These are phyloP conservation scores for Yamadazyma diddensiae DNA, from an alignment of 1,139 yeast genomes.

Conservation along the genomic window DNA sequence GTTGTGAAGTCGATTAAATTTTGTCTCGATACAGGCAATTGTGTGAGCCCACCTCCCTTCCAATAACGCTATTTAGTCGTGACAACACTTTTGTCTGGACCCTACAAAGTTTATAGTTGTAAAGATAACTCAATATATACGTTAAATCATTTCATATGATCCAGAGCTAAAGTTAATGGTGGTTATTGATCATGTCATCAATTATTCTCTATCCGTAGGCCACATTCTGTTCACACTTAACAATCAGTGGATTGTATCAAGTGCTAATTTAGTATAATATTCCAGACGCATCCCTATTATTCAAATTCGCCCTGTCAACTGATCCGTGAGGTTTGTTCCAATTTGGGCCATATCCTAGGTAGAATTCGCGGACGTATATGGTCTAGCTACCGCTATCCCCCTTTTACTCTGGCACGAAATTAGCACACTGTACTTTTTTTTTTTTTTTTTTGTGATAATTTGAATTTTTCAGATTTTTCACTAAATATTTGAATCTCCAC, in stretches of 20 bases:
- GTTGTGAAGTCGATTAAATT: constrained; percentile 1
- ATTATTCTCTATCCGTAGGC: too few relatives aligned
- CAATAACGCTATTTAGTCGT: too few relatives aligned
- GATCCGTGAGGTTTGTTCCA: background rate
- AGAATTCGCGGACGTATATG: background rate
- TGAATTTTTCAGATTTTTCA: constrained; percentile 10
- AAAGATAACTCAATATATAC: too few relatives aligned
- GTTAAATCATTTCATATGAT: too few relatives aligned
- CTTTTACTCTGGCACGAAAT: background rate
- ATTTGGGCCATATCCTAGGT: too few relatives aligned
- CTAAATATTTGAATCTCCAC: background rate
- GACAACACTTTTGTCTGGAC: too few relatives aligned
- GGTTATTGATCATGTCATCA: too few relatives aligned
- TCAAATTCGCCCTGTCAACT: background rate
- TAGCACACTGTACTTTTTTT: too few relatives aligned
- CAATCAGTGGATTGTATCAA: background rate
- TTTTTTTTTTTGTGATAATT: constrained; percentile 1
- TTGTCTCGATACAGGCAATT: background rate
- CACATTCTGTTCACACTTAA: too few relatives aligned
- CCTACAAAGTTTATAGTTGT: too few relatives aligned
- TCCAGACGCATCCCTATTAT: background rate
- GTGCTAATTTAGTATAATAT: background rate
- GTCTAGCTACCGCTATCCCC: constrained; percentile 1
- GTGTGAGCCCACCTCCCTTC: background rate
- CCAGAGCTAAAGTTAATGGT: too few relatives aligned